Base-by-base conservation (phyloP, 257 asterid genomes). In the Sherardia arvensis region DNA sequence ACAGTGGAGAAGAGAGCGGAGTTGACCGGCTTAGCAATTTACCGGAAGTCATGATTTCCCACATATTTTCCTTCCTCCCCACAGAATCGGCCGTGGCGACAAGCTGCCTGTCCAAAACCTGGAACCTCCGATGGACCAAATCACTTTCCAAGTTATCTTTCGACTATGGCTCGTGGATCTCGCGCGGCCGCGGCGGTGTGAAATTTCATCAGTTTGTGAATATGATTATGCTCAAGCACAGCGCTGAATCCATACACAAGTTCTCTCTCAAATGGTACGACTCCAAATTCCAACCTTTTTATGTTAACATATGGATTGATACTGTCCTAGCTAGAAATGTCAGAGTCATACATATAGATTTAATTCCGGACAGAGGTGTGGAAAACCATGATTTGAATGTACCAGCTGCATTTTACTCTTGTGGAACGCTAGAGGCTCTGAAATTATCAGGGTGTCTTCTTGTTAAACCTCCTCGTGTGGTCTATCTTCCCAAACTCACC, bases 1-100 rank as follows among this genome's bases (percentile, higher is more conserved):
- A 17, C 2, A 3, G 2, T 17, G 3, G 51, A 3, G 51, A 45
- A 2, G 51, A 8, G 3, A 17, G n/a, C 10, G 51, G n/a, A 29
- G 18, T 57, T 23, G 62, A 57, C 10, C 34, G 62, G 33, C 25
- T 57, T 25, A 57, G 62, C 62, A 57, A 57, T 29, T 57, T 57
- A 27, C 62, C 62, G 8, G 62, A 57, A 57, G 18, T 36, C 7
- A 27, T 29, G 10, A 4, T 57, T 22, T 26, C 8, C 62, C 4
- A 25, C 34, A 57, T 57, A 7, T 36, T 57, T n/a, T 57, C 62
- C 38, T 57, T 57, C 5, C 34, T 25, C 10, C 62, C 62, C 6
- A 57, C 34, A 15, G 11, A 26, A 29, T 25, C 34, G 10, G 62
- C 14, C 21, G 36, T 27, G 7, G 38, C 36, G 3, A 57, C 62